These are phyloP conservation scores for Lecanicillium sp. DNA, from an alignment of 2,329 filamentous ascomycete genomes.

Conservation along the genomic window DNA sequence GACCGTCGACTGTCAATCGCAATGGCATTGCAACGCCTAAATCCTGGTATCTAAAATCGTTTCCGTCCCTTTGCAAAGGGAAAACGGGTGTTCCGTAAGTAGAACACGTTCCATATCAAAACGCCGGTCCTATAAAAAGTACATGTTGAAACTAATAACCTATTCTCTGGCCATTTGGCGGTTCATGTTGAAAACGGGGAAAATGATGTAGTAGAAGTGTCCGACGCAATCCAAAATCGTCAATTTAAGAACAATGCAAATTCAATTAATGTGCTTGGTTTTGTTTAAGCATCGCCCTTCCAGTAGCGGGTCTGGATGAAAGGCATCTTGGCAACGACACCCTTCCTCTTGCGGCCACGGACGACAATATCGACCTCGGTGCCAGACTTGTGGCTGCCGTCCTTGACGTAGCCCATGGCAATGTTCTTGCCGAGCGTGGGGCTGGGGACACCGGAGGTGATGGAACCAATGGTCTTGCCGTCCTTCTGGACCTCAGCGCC, in stretches of 20 bases:
- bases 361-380: slow-evolving; percentile 76
- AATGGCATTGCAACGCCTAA: slow-evolving; percentile 11
- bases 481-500: slow-evolving; percentile 70
- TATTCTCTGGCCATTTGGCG: slow-evolving; percentile 1
- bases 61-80: neutral
- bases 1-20: neutral
- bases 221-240: neutral
- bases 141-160: slow-evolving; percentile 13
- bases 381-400: slow-evolving; percentile 75
- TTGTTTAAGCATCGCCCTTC: slow-evolving; percentile 29
- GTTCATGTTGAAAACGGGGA: slow-evolving; percentile 2
- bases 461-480: slow-evolving; percentile 63
- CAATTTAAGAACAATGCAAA: slow-evolving; percentile 9
- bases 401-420: slow-evolving; percentile 87
- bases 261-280: neutral
- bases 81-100: too few relatives aligned
- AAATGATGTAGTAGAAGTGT: neutral
- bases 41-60: slow-evolving; percentile 5
- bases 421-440: slow-evolving; percentile 86
- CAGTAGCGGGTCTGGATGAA: slow-evolving; percentile 78
- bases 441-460: slow-evolving; percentile 88
- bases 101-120: neutral
- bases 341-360: slow-evolving; percentile 68
- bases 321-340: slow-evolving; percentile 79
- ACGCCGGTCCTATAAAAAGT: slow-evolving; percentile 12